Conservation (phyloP, 768 basidiomycete genomes). For the Filobasidium floriforme region DNA sequence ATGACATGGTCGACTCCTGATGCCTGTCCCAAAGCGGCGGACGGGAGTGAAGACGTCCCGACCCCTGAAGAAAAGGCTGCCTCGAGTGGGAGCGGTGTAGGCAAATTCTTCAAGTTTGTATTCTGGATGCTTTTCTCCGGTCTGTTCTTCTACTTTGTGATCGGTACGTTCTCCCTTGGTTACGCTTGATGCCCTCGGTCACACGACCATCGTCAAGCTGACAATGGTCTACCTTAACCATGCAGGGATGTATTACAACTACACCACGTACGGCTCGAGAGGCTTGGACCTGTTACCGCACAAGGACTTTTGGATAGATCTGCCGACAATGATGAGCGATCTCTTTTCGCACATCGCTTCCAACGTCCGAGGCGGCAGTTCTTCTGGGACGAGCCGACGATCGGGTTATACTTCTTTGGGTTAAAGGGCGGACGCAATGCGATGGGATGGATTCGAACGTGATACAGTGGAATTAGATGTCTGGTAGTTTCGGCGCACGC, state of each 20-base stretch:
- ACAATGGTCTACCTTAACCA: neutral
- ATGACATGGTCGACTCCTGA: conserved; percentile 40
- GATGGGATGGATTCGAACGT: neutral
- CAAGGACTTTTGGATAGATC: conserved; percentile 44
- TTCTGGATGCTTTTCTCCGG: conserved; percentile 38
- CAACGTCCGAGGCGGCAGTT: conserved; percentile 30
- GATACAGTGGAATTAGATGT: neutral
- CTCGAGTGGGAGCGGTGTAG: conserved; percentile 32
- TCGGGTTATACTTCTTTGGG: conserved; percentile 5
- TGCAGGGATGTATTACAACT: conserved; percentile 45
- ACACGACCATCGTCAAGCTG: neutral
- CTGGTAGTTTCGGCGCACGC: too few species aligned
- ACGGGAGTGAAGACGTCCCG: conserved; percentile 2
- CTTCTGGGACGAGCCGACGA: neutral
- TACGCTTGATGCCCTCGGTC: neutral
- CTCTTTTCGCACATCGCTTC: conserved; percentile 37
- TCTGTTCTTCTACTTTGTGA: conserved; percentile 35
- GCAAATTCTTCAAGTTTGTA: conserved; percentile 35
- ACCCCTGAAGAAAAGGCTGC: conserved; percentile 2
- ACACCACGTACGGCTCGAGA: conserved; percentile 44
- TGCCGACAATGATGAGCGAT: conserved; percentile 34
- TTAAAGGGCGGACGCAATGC: neutral
- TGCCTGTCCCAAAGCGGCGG: conserved; percentile 32
- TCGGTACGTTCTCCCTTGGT: conserved; percentile 34
- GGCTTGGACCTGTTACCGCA: conserved; percentile 45